Conservation (phyloP, 108 stramenopile genomes). For the Licmophora abbreviata region DNA sequence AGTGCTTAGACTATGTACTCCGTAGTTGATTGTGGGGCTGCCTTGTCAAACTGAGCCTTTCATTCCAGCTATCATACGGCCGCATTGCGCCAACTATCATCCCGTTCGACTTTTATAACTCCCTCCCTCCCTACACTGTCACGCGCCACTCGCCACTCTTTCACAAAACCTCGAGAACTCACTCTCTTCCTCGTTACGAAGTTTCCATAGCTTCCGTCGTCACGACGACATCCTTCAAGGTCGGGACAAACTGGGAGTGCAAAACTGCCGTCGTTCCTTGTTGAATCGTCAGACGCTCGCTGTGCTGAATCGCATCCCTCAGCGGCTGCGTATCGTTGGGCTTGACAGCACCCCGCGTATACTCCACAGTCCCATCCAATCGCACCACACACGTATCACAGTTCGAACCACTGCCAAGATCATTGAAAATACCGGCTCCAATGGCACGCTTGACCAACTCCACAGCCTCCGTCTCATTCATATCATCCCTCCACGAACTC, state of each 20-base stretch:
- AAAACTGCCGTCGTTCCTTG: slow-evolving; percentile 75
- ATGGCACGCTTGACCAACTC: slow-evolving; percentile 90
- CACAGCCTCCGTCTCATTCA: slow-evolving; percentile 88
- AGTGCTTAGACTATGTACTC: no score
- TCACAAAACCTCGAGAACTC: background rate
- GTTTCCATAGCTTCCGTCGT: slow-evolving; percentile 29
- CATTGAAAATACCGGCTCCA: slow-evolving; percentile 95
- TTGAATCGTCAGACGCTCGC: slow-evolving; percentile 49
- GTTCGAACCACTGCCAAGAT: slow-evolving; percentile 92
- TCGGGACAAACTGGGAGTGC: slow-evolving; percentile 29
- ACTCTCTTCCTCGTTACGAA: background rate
- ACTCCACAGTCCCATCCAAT: slow-evolving; percentile 55
- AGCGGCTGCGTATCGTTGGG: slow-evolving; percentile 70
- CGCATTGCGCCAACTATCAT: background rate
- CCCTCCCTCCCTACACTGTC: background rate
- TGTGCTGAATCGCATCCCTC: slow-evolving; percentile 47
- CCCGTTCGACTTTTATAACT: background rate
- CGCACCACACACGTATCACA: slow-evolving; percentile 92
- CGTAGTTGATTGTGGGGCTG: no score
- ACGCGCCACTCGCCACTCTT: no score
- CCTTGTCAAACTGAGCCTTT: no score
- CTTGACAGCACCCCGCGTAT: slow-evolving; percentile 63
- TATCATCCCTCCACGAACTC: slow-evolving; percentile 75
- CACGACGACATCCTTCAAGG: slow-evolving; percentile 48
- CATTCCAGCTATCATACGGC: no score